Evolutionary conservation across 2,329 filamentous ascomycete genomes (phyloP), one percentile per base, ranked within the genome.

Genomic region (Colletotrichum theobromicola): DNA sequence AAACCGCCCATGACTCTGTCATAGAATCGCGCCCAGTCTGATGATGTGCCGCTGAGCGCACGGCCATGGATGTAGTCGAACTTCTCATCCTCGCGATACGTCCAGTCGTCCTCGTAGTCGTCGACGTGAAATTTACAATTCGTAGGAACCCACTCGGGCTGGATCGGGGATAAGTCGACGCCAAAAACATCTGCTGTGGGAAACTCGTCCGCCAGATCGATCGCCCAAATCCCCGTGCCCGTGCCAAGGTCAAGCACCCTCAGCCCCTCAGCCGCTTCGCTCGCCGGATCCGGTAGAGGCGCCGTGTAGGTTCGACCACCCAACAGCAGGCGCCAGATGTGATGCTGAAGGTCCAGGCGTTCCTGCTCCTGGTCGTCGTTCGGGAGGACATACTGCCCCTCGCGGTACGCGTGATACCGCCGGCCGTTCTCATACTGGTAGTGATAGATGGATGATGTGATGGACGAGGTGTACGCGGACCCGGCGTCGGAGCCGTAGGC

Each of bases 111-210:
- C 79, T 92, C 90, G 42, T 90, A 89, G 79, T 94, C 92, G 79
- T 94, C 92, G 42, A 94, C 88, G 70, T 92, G 86, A 77, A 94
- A 94, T 71, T 88, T 87, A 74, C 92, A 90, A 77, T 93, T 93
- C 60, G 87, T 85, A 3, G 91, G 90, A 6, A 92, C 87, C 81
- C 84, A 89, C 21, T 83, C 83, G 4, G 90, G 90, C 74, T 92
- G 90, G 12, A 91, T 90, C 1, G 90, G 89, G 18, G 88, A 90
- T 4, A 92, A 83, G 76, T 92, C 90, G 4, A 89, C 88, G 10
- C 90, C 90, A 57, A 87, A 86, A 2, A 83, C 90, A 82, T 81
- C 84, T 35, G 82, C 86, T 62, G 85, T 80, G 24, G 88, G 88
- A 61, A 88, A 86, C 4, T 83, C 74, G 70, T 94, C 94, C 32